phyloP scores from a whole-genome alignment of 129 eudicot species.

The Flaveria linearis region DNA sequence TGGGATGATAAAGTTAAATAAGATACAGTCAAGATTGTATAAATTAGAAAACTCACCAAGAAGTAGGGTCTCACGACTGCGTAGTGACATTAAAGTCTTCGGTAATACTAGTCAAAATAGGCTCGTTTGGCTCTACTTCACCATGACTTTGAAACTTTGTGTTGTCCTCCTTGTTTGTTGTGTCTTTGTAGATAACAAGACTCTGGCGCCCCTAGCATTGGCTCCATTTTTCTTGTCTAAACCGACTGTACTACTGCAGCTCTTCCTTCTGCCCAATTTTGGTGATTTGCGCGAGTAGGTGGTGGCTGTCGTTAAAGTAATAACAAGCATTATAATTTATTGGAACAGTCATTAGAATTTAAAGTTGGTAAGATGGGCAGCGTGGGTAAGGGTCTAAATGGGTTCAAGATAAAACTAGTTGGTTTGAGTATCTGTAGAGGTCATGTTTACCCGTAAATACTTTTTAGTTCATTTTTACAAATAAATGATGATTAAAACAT shows the following conservation, averaged over 20 bases:
- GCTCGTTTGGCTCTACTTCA: constrained; percentile 29
- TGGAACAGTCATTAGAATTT: neutral
- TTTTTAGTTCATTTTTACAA: neutral
- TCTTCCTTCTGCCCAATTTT: constrained; percentile 83
- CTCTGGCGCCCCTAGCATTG: constrained; percentile 44
- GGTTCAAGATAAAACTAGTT: neutral
- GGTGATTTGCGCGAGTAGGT: constrained; percentile 91
- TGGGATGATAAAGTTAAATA: constrained; percentile 26
- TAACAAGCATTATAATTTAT: neutral
- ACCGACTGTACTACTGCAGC: constrained; percentile 57
- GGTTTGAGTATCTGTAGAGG: neutral
- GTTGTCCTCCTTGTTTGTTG: constrained; percentile 33
- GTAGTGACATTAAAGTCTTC: constrained; percentile 36
- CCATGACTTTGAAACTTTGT: constrained; percentile 28
- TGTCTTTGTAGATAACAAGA: constrained; percentile 46
- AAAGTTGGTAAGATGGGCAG: neutral
- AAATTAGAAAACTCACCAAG: constrained; percentile 45
- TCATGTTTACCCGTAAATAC: neutral
- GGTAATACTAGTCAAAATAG: constrained; percentile 28
- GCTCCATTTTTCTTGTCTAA: constrained; percentile 39
- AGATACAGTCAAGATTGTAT: constrained; percentile 32
- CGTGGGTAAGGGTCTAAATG: neutral
- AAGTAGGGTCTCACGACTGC: constrained; percentile 37
- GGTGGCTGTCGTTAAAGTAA: constrained; percentile 47
- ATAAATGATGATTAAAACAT: no score